These are phyloP conservation scores for Mucor piriformis DNA, from an alignment of 371 early-diverging fungal genomes.

Conservation along the genomic window DNA sequence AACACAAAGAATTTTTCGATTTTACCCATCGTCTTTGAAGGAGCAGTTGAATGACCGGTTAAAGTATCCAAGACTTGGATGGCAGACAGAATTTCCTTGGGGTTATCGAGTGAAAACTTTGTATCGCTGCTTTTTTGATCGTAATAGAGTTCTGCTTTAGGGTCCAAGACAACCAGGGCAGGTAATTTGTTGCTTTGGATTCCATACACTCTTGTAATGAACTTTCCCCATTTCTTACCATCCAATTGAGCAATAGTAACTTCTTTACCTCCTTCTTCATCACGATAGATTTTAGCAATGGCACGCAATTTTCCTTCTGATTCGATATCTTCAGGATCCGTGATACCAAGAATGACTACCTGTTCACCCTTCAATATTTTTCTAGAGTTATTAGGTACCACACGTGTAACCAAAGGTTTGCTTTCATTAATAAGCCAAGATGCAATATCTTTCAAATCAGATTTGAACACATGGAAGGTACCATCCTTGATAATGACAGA, in stretches of 20 bases:
- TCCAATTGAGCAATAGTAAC: slow-evolving; percentile 68
- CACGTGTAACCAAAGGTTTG: slow-evolving; percentile 19
- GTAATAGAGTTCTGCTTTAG: slow-evolving; percentile 40
- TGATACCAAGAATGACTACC: slow-evolving; percentile 22
- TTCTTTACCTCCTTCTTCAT: slow-evolving; percentile 22
- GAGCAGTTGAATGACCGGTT: slow-evolving; percentile 17
- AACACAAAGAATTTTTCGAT: slow-evolving; percentile 9
- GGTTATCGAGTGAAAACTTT: slow-evolving; percentile 8
- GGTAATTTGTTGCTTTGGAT: slow-evolving; percentile 52
- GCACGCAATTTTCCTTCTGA: slow-evolving; percentile 15
- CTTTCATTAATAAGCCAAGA: slow-evolving; percentile 24
- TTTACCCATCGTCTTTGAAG: slow-evolving; percentile 10
- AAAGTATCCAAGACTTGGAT: slow-evolving; percentile 2
- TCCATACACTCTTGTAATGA: slow-evolving; percentile 64
- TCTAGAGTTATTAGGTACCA: slow-evolving; percentile 18
- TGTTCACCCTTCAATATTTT: slow-evolving; percentile 15
- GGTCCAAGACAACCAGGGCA: slow-evolving; percentile 58
- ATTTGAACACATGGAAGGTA: slow-evolving; percentile 8
- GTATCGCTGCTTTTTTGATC: slow-evolving; percentile 9
- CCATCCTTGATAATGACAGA: slow-evolving; percentile 29
- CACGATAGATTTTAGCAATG: slow-evolving; percentile 19
- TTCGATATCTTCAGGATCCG: slow-evolving; percentile 4
- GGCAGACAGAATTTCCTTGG: slow-evolving; percentile 18
- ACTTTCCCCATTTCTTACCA: slow-evolving; percentile 55
- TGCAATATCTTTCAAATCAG: neutral